A percentile compares a stretch with the other conserved stretches of the same genome.
Conservation (phyloP, 768 basidiomycete species). For the Chiua virens region DNA sequence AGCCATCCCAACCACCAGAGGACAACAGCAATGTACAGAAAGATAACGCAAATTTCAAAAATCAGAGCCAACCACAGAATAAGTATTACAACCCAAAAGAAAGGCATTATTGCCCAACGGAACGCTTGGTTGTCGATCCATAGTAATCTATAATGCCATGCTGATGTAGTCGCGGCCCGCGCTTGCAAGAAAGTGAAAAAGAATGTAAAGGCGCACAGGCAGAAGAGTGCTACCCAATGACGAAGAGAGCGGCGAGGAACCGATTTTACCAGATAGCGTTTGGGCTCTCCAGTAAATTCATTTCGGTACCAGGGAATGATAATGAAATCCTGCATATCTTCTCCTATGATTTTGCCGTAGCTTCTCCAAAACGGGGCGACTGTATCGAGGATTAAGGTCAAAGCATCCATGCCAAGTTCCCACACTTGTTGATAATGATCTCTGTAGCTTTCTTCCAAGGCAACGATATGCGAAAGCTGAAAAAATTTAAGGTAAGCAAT, state of each 20-base stretch:
- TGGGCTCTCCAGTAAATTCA: constrained; percentile 77
- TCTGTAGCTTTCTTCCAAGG: constrained; percentile 74
- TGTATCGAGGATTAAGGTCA: constrained; percentile 73
- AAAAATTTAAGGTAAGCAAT: constrained; percentile 3
- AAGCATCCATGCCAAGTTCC: constrained; percentile 77
- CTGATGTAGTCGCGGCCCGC: constrained; percentile 57
- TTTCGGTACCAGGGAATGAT: constrained; percentile 82
- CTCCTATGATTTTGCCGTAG: constrained; percentile 79
- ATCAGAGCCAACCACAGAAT: constrained; percentile 68
- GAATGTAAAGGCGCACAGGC: constrained; percentile 52
- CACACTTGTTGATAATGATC: constrained; percentile 80
- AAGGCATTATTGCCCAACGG: constrained; percentile 61
- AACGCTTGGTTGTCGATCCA: constrained; percentile 62
- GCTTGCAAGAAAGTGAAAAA: constrained; percentile 53
- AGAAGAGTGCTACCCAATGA: constrained; percentile 64
- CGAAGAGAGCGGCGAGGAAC: constrained; percentile 63
- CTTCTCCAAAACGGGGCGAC: constrained; percentile 81
- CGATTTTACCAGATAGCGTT: constrained; percentile 57
- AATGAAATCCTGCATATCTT: constrained; percentile 77
- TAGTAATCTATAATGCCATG: constrained; percentile 51
- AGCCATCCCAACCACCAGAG: constrained; percentile 80
- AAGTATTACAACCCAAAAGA: constrained; percentile 62
- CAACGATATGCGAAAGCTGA: constrained; percentile 69
- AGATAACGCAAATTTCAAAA: constrained; percentile 56
- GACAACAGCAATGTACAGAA: constrained; percentile 57